Conservation (phyloP, 176 grass and related monocot genomes). For the Juncus effusus region DNA sequence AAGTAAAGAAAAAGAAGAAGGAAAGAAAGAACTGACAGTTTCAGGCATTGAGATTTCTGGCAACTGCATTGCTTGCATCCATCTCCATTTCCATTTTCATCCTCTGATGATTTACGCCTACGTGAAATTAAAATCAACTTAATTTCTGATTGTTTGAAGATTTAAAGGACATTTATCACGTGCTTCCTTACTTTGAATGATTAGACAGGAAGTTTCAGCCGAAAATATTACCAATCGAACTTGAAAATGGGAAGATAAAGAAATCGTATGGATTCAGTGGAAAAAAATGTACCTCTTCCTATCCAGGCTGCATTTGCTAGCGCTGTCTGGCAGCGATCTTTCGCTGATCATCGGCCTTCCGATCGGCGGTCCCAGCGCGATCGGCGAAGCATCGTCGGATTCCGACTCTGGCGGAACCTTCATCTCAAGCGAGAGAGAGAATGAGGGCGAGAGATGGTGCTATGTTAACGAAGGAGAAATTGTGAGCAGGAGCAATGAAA, state of each 20-base stretch:
- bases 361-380: background rate
- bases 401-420: background rate
- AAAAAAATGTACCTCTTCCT: slow-evolving; percentile 19
- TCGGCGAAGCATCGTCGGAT: background rate
- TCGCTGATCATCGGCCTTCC: slow-evolving; percentile 5
- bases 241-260: background rate
- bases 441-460: slow-evolving; percentile 1
- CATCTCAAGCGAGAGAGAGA: slow-evolving; percentile 7
- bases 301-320: slow-evolving; percentile 11
- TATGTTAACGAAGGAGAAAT: background rate
- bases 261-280: background rate
- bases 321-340: slow-evolving; percentile 7
- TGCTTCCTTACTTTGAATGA: background rate
- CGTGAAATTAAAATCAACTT: background rate
- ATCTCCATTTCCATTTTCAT: slow-evolving; percentile 25
- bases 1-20: slow-evolving; percentile 7
- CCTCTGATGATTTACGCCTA: slow-evolving; percentile 9
- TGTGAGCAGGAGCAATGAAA: no score
- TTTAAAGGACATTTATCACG: background rate
- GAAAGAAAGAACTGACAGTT: slow-evolving; percentile 12
- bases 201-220: slow-evolving; percentile 4
- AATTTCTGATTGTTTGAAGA: background rate
- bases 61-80: slow-evolving; percentile 30
- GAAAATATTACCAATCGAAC: background rate
- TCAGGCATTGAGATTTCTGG: slow-evolving; percentile 24